Base-by-base conservation (phyloP, 2,329 filamentous ascomycete species). In the Aspergillus chevalieri region DNA sequence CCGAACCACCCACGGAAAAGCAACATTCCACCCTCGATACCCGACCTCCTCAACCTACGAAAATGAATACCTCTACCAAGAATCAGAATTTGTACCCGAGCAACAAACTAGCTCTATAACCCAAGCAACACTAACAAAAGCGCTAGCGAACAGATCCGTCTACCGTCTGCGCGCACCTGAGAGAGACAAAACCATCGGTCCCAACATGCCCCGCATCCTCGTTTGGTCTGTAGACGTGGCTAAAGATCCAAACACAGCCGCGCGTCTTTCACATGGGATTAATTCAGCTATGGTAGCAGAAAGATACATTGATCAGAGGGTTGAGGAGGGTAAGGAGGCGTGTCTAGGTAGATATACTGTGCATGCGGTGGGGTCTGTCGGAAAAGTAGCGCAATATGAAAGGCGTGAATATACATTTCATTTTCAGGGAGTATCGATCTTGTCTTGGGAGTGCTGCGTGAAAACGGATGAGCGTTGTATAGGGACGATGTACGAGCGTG, bases 1-100 rank as follows among this genome's bases (percentile, higher is more conserved):
- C 10, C 36, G 30, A 68, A 81, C 2, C 71, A 0, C 83, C 76
- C 52, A 72, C 14, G 87, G 87, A 12, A 83, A 74, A 0, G 83
- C 84, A 1, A 73, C 72, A 6, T 90, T 92, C 51, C 70, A 82
- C 8, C 78, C 86, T 0, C 77, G 86, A 1, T 66, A 72, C 1
- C 79, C 80, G 4, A 87, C 85, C 0, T 57, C 57, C 19, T 22
- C 54, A 0, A 44, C 15, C 0, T 74, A 66, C 52, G 62, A 70
- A 8, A 65, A 62, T 4, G 65, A 67, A n/a, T 70, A 65, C 47
- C 61, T 69, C 3, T 66, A 58, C 44, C 52, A 61, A 6, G 64
- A 67, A 33, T 19, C n/a, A n/a, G 33, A 33, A 33, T 6, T 10
- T 3, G n/a, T 24, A 15, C n/a, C 12, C 15, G 19, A 7, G n/a